Evolutionary conservation across 441 rosid species (phyloP).

Genomic region (Aquilaria agallochum): DNA sequence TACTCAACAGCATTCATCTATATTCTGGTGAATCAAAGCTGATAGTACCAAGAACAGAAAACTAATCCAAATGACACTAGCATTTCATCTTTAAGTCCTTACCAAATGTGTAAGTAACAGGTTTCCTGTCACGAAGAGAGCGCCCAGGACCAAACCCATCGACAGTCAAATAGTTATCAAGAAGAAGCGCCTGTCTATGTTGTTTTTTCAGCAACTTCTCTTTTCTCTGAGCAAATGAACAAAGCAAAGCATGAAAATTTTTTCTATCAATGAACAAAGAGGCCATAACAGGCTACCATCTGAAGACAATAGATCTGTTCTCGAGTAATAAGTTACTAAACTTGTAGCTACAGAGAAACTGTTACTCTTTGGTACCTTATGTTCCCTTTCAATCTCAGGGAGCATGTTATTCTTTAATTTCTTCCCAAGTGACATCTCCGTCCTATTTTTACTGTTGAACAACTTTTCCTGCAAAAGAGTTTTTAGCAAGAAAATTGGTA

Average conservation of each 20-base stretch:
- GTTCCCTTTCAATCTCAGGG: conserved; percentile 94
- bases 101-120: conserved; percentile 98
- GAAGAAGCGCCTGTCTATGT: conserved; percentile 95
- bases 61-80: not conserved
- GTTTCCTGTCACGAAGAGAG: conserved; percentile 95
- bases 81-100: conserved; percentile 20
- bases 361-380: conserved; percentile 56
- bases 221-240: conserved; percentile 60
- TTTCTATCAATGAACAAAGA: not conserved
- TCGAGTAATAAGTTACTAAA: not conserved
- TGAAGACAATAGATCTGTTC: not conserved
- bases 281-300: not conserved
- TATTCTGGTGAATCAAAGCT: no score
- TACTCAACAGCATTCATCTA: not conserved
- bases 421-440: conserved; percentile 86
- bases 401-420: conserved; percentile 90
- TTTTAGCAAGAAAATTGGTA: no score
- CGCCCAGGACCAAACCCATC: conserved; percentile 94
- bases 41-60: not conserved
- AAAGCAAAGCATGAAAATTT: conserved; percentile 9
- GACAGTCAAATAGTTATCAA: conserved; percentile 67
- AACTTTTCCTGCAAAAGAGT: conserved; percentile 82
- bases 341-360: conserved; percentile 11
- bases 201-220: conserved; percentile 93
- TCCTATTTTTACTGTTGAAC: conserved; percentile 74